Conservation (phyloP, 768 basidiomycete species). For the Coprinopsis strossmayeri region DNA sequence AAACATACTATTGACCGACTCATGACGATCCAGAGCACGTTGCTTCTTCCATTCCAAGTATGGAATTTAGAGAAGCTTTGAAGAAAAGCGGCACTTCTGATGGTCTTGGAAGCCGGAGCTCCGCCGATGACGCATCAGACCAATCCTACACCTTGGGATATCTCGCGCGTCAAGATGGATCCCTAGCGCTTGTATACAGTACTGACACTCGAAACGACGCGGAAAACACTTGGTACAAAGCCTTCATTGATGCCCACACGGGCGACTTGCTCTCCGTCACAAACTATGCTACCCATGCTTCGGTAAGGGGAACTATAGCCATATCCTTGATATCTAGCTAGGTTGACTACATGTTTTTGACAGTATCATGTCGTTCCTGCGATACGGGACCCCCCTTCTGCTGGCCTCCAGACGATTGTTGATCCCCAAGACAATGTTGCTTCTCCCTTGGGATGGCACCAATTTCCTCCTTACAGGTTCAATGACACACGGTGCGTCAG, state of each 20-base stretch:
- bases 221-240: slow-evolving; percentile 48
- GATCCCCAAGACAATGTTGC: slow-evolving; percentile 40
- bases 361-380: neutral
- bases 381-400: neutral
- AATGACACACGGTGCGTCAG: slow-evolving; percentile 8
- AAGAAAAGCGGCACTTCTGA: neutral
- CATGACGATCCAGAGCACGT: neutral
- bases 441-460: slow-evolving; percentile 50
- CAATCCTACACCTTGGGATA: neutral
- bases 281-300: slow-evolving; percentile 38
- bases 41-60: neutral
- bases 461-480: neutral
- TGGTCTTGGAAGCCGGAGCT: neutral
- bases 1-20: neutral
- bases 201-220: slow-evolving; percentile 23
- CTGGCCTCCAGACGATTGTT: neutral
- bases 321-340: neutral
- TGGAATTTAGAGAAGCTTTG: neutral
- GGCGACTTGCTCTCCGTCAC: slow-evolving; percentile 39
- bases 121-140: neutral
- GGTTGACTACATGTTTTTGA: too few relatives aligned
- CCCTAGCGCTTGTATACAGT: slow-evolving; percentile 32
- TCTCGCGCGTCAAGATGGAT: slow-evolving; percentile 23
- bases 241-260: slow-evolving; percentile 47
- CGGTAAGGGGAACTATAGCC: slow-evolving; percentile 17